Base-by-base conservation (phyloP, 2,329 filamentous ascomycete species). In the Ophiostoma pallidulum region DNA sequence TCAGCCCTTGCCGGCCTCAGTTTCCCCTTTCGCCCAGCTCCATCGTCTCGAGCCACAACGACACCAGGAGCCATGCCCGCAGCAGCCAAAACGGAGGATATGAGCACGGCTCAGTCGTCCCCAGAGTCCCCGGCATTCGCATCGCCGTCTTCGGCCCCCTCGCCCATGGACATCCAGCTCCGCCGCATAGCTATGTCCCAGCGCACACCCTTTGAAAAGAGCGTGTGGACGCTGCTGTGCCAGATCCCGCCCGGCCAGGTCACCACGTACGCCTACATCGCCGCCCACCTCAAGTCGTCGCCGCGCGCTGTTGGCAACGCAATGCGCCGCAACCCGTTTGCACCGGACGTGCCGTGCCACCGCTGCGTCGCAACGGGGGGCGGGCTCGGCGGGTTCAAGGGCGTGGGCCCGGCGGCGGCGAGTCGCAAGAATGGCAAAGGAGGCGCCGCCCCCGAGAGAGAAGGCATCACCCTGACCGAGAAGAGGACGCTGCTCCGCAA, bases 331-430 rank as follows among this genome's bases (percentile, higher is more conserved):
- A 94, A 94, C 60, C 87, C 87, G 0, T 94, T 91, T 58, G 87
- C 88, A 13, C 87, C 88, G 0, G 74, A 78, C 29, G 83, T 91
- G 4, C 88, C 87, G 1, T 94, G 87, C 52, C 87, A 94, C 64
- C 75, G 88, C 9, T 83, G 91, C 19, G 76, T 94, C 40, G 84
- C 85, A 6, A 82, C 79, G 35, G 82, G 81, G 44, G 82, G 85
- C 12, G 71, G 72, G n/a, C 63, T 88, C 19, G 84, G 84, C 36
- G 82, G 83, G 0, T 87, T 86, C 68, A 79, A 81, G 63, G 83
- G 83, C 3, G 73, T 77, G 54, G 80, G 78, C 71, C 73, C 78
- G 4, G 71, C 13, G n/a, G 37, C n/a, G 1, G 35, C 29, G 36
- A 36, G 78, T 1, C 73, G 77, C 49, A 80, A 79, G 41, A 73